Percentiles rank a stretch among this genome's conserved stretches.
Evolutionary conservation across 345 rosid species (phyloP).

Genomic region (Turnera subulata): DNA sequence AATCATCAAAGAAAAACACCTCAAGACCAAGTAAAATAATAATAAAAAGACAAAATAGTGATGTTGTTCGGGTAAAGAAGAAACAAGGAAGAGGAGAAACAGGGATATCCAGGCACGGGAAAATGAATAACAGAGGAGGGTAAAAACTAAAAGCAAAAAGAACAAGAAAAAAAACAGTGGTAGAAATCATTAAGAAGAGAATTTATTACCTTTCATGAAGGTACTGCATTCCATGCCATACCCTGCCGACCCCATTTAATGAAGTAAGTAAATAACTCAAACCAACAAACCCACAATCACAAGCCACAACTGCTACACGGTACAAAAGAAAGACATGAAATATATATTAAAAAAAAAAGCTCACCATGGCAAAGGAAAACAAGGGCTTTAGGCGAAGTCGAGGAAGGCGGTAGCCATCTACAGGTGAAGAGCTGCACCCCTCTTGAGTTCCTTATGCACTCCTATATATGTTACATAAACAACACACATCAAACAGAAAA

Average conservation of each 20-base stretch:
- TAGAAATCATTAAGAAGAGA: not conserved
- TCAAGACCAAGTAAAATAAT: too few species aligned
- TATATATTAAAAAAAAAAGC: too few species aligned
- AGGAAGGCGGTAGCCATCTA: constrained; percentile 72
- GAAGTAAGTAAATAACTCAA: not conserved
- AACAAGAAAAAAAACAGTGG: too few species aligned
- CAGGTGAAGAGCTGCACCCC: constrained; percentile 76
- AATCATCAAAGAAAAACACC: too few species aligned
- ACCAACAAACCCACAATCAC: not conserved
- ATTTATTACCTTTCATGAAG: constrained; percentile 88
- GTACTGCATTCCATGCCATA: constrained; percentile 95
- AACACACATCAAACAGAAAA: not conserved
- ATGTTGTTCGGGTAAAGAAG: too few species aligned
- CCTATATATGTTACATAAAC: constrained; percentile 35
- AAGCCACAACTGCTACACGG: not conserved
- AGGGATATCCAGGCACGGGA: too few species aligned
- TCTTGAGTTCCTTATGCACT: constrained; percentile 60
- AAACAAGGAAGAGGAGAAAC: too few species aligned
- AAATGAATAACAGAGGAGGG: too few species aligned
- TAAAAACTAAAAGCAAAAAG: too few species aligned
- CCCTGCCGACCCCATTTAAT: constrained; percentile 42
- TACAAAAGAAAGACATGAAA: not conserved
- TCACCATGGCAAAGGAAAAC: constrained; percentile 94
- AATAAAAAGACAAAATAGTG: too few species aligned
- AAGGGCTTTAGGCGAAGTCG: constrained; percentile 67